Base-by-base conservation (phyloP, 768 basidiomycete genomes). In the Trametopsis cervina region DNA sequence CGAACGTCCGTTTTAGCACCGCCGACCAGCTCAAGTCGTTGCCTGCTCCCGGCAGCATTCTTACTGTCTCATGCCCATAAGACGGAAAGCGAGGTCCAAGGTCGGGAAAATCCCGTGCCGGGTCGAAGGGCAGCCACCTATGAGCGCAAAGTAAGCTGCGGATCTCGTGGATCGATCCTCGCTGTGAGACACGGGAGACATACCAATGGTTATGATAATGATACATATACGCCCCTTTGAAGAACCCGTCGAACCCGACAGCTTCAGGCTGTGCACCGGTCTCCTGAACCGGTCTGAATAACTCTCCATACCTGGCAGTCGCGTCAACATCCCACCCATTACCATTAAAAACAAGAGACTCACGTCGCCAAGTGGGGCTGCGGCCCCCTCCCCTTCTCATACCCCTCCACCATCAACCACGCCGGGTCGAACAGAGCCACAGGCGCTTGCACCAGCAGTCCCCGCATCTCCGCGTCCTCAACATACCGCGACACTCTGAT, bases 121-220 rank as follows among this genome's bases (percentile, higher is more conserved):
- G 76, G 65, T 99, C 95, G 57, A 97, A 95, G 2, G 94, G 89
- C 54, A 86, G 85, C 95, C 95, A 96, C 93, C 93, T 94, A 54
- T 11, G 4, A 25, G 20, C 33, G 24, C 4, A 12, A 20, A 4
- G 9, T 4, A 25, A 20, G 9, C 40, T 39, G n/a, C n/a, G n/a
- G n/a, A n/a, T n/a, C n/a, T n/a, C 22, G 15, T 43, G 10, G 37
- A 11, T 27, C 17, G 24, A 41, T n/a, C 21, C 42, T 15, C 24
- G 4, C 2, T 4, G 9, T 35, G 15, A 33, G 29, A 25, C 4
- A 23, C 20, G 20, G 33, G 9, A 36, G 12, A 61, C 79, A 49
- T 46, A 88, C 90, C 91, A 93, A 66, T 79, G 87, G 63, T 93
- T 94, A 62, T 98, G 94, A 67, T 87, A 97, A 64, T 97, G 93